Evolutionary conservation across 305 asterid species (phyloP).

Genomic region (Vinca major): DNA sequence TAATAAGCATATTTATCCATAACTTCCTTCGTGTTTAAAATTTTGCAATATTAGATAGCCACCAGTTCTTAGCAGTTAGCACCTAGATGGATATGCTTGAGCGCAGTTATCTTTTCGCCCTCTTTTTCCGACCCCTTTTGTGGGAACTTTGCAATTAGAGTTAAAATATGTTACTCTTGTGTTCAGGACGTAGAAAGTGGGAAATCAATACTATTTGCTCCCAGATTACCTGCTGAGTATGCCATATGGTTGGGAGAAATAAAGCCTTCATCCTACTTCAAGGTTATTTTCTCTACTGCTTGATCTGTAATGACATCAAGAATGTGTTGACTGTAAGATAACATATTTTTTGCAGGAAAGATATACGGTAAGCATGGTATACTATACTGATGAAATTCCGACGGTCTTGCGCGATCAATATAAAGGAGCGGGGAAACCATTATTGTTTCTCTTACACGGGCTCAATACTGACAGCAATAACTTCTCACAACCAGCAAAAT

Average conservation of each 20-base stretch:
- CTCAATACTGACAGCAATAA: constrained; percentile 82
- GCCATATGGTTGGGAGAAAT: constrained; percentile 94
- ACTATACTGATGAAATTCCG: constrained; percentile 66
- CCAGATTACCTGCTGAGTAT: constrained; percentile 74
- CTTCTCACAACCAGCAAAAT: constrained; percentile 73
- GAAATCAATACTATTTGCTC: constrained; percentile 71
- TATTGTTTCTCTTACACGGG: constrained; percentile 81
- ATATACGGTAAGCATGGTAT: constrained; percentile 52
- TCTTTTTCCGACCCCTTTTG: neutral
- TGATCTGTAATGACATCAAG: neutral
- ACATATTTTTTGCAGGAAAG: constrained; percentile 46
- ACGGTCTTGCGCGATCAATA: constrained; percentile 46
- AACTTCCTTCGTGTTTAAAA: neutral
- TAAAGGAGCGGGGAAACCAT: constrained; percentile 60
- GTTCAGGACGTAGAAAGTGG: constrained; percentile 76
- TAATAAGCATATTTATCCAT: neutral
- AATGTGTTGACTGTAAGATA: constrained; percentile 11
- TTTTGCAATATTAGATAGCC: neutral
- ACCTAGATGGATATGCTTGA: neutral
- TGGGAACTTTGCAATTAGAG: neutral
- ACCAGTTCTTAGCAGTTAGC: neutral
- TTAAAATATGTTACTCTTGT: constrained; percentile 16
- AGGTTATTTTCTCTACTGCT: constrained; percentile 34
- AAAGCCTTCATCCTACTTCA: constrained; percentile 63
- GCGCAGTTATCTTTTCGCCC: constrained; percentile 6